phyloP scores from a whole-genome alignment of 208 protist genomes.

The Tritrichomonas musculus region DNA sequence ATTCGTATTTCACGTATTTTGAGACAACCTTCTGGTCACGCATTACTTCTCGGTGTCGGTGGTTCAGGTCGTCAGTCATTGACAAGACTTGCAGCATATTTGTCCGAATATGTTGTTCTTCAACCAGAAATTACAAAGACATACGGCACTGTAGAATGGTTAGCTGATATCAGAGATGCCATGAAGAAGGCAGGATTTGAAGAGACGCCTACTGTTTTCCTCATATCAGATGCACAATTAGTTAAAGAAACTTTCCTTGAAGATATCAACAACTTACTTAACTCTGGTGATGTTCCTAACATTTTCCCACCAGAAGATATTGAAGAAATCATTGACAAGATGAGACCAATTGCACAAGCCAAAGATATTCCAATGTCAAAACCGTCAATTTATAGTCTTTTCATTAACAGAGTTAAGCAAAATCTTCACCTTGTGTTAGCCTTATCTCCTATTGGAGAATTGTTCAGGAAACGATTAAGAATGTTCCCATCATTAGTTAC shows the following conservation, averaged over 20 bases:
- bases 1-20: constrained; percentile 83
- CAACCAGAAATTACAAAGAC: constrained; percentile 88
- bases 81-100: constrained; percentile 77
- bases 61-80: constrained; percentile 90
- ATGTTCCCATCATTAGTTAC: constrained; percentile 95
- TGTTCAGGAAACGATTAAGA: constrained; percentile 81
- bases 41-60: constrained; percentile 88
- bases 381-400: constrained; percentile 74
- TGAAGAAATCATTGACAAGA: constrained; percentile 76
- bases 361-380: constrained; percentile 78
- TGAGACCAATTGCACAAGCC: constrained; percentile 76
- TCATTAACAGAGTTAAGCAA: constrained; percentile 73
- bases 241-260: constrained; percentile 90
- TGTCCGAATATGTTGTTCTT: constrained; percentile 80
- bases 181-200: constrained; percentile 77
- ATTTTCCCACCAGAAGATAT: constrained; percentile 80
- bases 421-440: constrained; percentile 89
- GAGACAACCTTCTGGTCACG: constrained; percentile 83
- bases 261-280: constrained; percentile 95
- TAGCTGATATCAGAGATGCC: constrained; percentile 82
- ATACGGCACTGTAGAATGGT: constrained; percentile 85
- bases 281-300: constrained; percentile 92
- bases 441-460: constrained; percentile 86
- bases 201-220: constrained; percentile 82
- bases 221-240: constrained; percentile 94